These are phyloP conservation scores for Buddleja alternifolia DNA, from an alignment of 257 asterid species.

Conservation along the genomic window DNA sequence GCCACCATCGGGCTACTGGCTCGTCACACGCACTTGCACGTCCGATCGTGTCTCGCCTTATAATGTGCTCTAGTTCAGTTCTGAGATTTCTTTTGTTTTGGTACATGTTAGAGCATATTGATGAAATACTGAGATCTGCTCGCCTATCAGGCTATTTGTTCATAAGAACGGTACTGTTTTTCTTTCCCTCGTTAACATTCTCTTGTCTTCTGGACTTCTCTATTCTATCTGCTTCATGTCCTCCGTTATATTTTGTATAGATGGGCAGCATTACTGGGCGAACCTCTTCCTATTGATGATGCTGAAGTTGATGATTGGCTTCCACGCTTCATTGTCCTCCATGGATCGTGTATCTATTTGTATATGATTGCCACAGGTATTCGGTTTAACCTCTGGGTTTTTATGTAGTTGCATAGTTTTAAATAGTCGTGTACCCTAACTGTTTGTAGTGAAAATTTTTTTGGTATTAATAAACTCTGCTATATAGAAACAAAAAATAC, in stretches of 20 bases:
- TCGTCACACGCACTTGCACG: too few relatives aligned
- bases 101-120: slow-evolving; percentile 66
- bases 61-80: background rate
- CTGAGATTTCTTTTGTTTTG: background rate
- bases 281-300: slow-evolving; percentile 62
- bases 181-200: background rate
- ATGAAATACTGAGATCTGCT: slow-evolving; percentile 67
- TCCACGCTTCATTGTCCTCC: slow-evolving; percentile 66
- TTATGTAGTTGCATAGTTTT: background rate
- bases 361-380: slow-evolving; percentile 60
- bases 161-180: slow-evolving; percentile 50
- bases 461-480: background rate
- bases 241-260: slow-evolving; percentile 36
- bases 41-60: background rate
- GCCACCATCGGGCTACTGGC: too few relatives aligned
- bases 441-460: background rate
- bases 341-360: slow-evolving; percentile 55
- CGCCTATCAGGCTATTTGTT: slow-evolving; percentile 61
- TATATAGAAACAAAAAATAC: background rate
- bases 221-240: background rate
- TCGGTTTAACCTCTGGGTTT: background rate
- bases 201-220: background rate
- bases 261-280: slow-evolving; percentile 76
- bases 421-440: too few relatives aligned
- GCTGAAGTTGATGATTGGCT: slow-evolving; percentile 69